Conservation (phyloP, 1,284 basidiomycete genomes). For the Grifola frondosa region DNA sequence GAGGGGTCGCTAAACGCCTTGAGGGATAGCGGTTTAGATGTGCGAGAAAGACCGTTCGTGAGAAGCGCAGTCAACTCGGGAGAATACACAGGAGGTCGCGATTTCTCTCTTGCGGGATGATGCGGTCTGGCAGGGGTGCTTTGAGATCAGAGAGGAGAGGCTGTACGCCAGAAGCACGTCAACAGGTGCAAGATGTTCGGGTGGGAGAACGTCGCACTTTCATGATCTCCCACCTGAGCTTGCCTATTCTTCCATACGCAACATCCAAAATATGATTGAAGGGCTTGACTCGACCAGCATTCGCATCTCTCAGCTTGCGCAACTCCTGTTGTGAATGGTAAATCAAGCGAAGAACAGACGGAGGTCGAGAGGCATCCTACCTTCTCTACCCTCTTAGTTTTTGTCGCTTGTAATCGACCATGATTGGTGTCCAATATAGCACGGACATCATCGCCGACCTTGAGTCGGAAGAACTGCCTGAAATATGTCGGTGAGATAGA, state of each 20-base stretch:
- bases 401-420: slow-evolving; percentile 34
- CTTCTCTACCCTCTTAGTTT: slow-evolving; percentile 50
- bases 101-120: slow-evolving; percentile 52
- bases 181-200: not conserved
- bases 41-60: slow-evolving; percentile 49
- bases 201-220: slow-evolving; percentile 39
- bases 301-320: slow-evolving; percentile 55
- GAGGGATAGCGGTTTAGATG: slow-evolving; percentile 40
- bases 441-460: slow-evolving; percentile 58
- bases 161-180: slow-evolving; percentile 33
- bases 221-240: slow-evolving; percentile 64
- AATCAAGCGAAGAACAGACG: too few species aligned
- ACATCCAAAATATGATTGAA: slow-evolving; percentile 62
- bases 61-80: slow-evolving; percentile 61
- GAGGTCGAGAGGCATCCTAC: slow-evolving; percentile 31
- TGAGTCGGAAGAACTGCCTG: slow-evolving; percentile 68
- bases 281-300: slow-evolving; percentile 49
- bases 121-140: slow-evolving; percentile 39
- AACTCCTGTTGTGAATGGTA: slow-evolving; percentile 49
- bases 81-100: slow-evolving; percentile 63
- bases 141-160: slow-evolving; percentile 51
- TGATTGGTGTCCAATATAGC: slow-evolving; percentile 22
- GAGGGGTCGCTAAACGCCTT: slow-evolving; percentile 48
- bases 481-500: slow-evolving; percentile 15
- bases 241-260: slow-evolving; percentile 81